phyloP scores from a whole-genome alignment of 2,329 filamentous ascomycete genomes.

The Fusarium clavum region DNA sequence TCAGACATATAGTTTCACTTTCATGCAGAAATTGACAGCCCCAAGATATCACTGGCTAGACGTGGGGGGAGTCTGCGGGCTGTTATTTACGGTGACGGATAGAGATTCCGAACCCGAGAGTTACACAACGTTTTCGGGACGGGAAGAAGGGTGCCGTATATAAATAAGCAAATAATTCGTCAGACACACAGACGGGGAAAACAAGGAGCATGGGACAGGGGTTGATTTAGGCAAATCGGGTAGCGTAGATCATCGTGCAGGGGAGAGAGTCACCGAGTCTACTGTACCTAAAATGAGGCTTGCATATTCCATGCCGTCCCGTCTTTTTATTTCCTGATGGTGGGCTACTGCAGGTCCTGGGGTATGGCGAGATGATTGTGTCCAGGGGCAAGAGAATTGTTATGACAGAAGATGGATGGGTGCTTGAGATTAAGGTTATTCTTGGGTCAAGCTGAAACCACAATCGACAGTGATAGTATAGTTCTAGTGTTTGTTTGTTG shows the following conservation, averaged over 20 bases:
- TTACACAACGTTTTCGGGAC: slow-evolving; percentile 24
- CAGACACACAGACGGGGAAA: neutral
- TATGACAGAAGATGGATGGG: neutral
- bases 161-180: neutral
- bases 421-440: neutral
- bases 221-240: slow-evolving; percentile 1
- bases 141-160: neutral
- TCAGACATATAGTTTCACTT: neutral
- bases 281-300: slow-evolving; percentile 8
- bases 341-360: slow-evolving; percentile 42
- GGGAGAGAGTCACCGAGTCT: neutral
- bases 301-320: slow-evolving; percentile 6
- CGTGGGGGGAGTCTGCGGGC: neutral
- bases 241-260: slow-evolving; percentile 7
- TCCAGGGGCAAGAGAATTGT: neutral
- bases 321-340: neutral
- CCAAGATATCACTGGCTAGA: neutral
- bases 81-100: slow-evolving; percentile 1
- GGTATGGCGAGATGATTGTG: neutral
- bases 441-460: neutral
- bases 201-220: neutral
- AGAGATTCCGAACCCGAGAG: slow-evolving; percentile 14
- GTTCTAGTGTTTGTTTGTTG: neutral
- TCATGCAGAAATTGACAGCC: neutral
- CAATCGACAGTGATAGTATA: no score